Evolutionary conservation across 2,329 filamentous ascomycete genomes (phyloP), one percentile per base, ranked within the genome.

Genomic region (Penicillium sp.): DNA sequence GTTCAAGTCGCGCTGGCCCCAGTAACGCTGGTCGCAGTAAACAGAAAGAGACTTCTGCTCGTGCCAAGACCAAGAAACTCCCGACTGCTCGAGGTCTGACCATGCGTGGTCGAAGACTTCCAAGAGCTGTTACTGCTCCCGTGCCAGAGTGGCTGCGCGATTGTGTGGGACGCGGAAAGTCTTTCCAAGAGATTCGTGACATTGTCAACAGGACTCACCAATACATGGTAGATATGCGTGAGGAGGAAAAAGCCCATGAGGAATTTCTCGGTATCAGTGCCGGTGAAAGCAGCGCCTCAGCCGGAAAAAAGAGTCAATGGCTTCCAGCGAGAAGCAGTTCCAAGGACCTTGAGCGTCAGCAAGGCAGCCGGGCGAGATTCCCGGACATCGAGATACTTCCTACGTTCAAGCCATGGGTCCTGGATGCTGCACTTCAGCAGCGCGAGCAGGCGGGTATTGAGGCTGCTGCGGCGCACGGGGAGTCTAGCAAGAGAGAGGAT

Each of bases 361-460:
- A 50, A 14, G 19, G 22, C 9, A 65, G 59, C 31, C 46, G 33
- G 1, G 59, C 60, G 8, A 61, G 61, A 21, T 77, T 77, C 50
- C 75, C 75, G 0, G 75, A 77, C 61, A 70, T 77, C 42, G 75
- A 76, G 58, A 75, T 77, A 42, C 57, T 77, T 44, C 75, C 75
- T 1, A 66, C 61, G 5, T 74, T 76, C 55, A 43, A 59, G 52
- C 50, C 44, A 21, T 62, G 60, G 59, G 60, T 65, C 27, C 10
- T 59, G n/a, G 35, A 56, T 11, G 57, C 48, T 37, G 60, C 45
- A 11, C 45, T 4, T 37, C 44, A 1, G 46, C 24, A 48, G n/a
- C 21, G 52, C 3, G 31, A 46, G 21, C 52, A 6, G 19, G 19
- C 3, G 2, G 14, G 16, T 22, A n/a, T 14, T 13, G 13, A 43